phyloP scores from a whole-genome alignment of 352 stramenopile species.

The Phytophthora cryptogea region DNA sequence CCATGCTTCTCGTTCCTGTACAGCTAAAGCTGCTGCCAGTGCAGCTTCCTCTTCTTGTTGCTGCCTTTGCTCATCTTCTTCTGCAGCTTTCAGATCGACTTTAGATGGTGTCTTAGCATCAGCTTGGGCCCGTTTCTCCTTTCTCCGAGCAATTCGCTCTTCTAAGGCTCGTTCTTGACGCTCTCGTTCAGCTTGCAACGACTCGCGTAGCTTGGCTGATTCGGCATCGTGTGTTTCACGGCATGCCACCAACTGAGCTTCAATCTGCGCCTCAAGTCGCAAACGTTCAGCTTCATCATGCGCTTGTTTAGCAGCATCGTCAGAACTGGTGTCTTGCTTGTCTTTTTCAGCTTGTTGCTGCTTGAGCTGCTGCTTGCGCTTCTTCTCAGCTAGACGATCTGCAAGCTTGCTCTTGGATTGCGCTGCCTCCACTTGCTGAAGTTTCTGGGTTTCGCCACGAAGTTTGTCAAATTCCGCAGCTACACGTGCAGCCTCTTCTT shows the following conservation, averaged over 20 bases:
- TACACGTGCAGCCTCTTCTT: constrained; percentile 57
- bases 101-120: constrained; percentile 12
- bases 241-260: constrained; percentile 36
- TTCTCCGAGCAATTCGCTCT: constrained; percentile 59
- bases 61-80: constrained; percentile 39
- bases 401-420: constrained; percentile 71
- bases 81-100: constrained; percentile 19
- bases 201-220: constrained; percentile 30
- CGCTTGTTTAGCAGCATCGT: constrained; percentile 6
- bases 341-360: constrained; percentile 10
- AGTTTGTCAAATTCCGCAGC: constrained; percentile 61
- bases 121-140: constrained; percentile 36
- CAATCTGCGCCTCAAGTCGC: constrained; percentile 31
- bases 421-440: constrained; percentile 41
- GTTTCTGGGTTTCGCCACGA: constrained; percentile 44
- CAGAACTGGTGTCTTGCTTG: not conserved
- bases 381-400: constrained; percentile 67
- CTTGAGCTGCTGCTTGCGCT: constrained; percentile 31
- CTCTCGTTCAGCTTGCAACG: constrained; percentile 41
- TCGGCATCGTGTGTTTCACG: constrained; percentile 34
- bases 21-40: constrained; percentile 30
- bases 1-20: constrained; percentile 40
- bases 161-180: constrained; percentile 58
- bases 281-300: constrained; percentile 27
- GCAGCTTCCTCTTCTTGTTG: constrained; percentile 36